Evolutionary conservation across 108 stramenopile species (phyloP).

Genomic region (Fistulifera pelliculosa): DNA sequence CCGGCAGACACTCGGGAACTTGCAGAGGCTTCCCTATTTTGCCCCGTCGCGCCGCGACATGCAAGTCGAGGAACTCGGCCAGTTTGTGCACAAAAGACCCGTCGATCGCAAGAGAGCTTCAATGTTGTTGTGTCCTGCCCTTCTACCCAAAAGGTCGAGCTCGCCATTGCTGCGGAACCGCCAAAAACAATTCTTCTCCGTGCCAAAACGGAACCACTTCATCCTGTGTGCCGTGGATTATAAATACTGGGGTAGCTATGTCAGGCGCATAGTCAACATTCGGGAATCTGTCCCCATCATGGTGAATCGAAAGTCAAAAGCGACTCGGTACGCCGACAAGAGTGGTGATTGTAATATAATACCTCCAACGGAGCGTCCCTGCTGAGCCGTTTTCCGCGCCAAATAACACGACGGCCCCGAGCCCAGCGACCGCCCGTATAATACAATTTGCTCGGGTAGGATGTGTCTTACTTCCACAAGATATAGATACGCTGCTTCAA

Average conservation of each 20-base stretch:
- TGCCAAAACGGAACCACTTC: conserved; percentile 95
- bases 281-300: conserved; percentile 82
- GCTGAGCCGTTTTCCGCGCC: conserved; percentile 71
- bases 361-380: conserved; percentile 20
- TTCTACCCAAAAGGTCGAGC: conserved; percentile 86
- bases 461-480: conserved; percentile 61
- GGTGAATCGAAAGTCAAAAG: conserved; percentile 88
- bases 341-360: conserved; percentile 32
- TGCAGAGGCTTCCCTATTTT: conserved; percentile 35
- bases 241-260: conserved; percentile 86
- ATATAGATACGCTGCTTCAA: conserved; percentile 90
- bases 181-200: conserved; percentile 87
- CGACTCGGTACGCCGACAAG: conserved; percentile 80
- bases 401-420: conserved; percentile 93
- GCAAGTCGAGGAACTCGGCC: conserved; percentile 78
- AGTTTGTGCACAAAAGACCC: conserved; percentile 69
- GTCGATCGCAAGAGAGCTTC: conserved; percentile 78
- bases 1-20: conserved; percentile 70
- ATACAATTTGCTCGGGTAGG: conserved; percentile 80
- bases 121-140: conserved; percentile 93
- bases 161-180: conserved; percentile 75
- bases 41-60: conserved; percentile 67
- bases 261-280: conserved; percentile 83
- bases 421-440: conserved; percentile 86
- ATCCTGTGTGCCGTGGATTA: conserved; percentile 90